Percentiles rank a stretch among this genome's conserved stretches.
These are phyloP conservation scores for Cicer bijugum DNA, from an alignment of 306 rosid species.

Conservation along the genomic window DNA sequence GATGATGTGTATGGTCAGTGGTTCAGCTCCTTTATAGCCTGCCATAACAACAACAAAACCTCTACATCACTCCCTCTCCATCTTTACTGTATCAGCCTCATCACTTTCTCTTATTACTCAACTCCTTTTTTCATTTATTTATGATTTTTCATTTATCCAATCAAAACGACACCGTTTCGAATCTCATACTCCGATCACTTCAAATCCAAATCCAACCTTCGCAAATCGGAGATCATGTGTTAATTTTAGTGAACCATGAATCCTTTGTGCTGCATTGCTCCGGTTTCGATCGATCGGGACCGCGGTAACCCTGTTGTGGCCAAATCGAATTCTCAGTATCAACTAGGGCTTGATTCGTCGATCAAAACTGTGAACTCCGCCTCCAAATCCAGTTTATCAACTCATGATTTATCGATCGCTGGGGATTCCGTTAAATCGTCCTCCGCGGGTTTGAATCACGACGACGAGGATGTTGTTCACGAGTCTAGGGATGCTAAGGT, in stretches of 20 bases:
- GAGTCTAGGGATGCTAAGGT: conserved; percentile 71
- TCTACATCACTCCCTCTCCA: conserved; percentile 45
- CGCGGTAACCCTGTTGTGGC: conserved; percentile 54
- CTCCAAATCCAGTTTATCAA: conserved; percentile 62
- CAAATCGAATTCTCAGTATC: conserved; percentile 61
- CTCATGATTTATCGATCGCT: conserved; percentile 63
- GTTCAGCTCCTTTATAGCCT: conserved; percentile 49
- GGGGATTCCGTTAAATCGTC: conserved; percentile 61
- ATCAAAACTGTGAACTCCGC: conserved; percentile 53
- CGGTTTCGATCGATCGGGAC: conserved; percentile 97
- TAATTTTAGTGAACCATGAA: conserved; percentile 55
- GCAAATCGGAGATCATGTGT: conserved; percentile 27
- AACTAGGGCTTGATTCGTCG: conserved; percentile 64
- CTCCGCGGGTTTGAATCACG: conserved; percentile 47
- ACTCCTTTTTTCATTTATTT: too few species aligned
- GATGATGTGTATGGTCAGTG: conserved; percentile 49
- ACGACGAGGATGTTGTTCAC: conserved; percentile 51
- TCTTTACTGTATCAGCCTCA: neutral
- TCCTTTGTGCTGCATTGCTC: conserved; percentile 99
- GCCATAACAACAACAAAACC: conserved; percentile 45
- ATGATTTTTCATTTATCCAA: neutral
- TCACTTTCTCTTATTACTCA: too few species aligned
- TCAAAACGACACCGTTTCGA: conserved; percentile 14
- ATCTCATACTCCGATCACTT: neutral
- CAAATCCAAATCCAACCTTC: neutral